Evolutionary conservation across 1,139 yeast genomes (phyloP), one percentile per base, ranked within the genome.

Genomic region (Lodderomyces oxycetoniae): DNA sequence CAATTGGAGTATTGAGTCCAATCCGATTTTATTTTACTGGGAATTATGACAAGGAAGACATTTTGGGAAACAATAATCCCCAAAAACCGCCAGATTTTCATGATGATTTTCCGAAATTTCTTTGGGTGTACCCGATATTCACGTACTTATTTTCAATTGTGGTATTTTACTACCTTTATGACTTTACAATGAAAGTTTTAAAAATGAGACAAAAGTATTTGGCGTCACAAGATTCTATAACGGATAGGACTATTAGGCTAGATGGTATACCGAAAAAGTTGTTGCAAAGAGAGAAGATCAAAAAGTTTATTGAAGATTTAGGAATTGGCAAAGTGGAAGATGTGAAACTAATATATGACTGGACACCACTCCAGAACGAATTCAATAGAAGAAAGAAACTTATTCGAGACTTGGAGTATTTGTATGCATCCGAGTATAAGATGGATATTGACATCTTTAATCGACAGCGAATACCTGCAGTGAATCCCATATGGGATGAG

Each of bases 171-270:
- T 70, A 77, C 46, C 56, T 89, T 37, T 70, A 79, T 46, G 64
- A 74, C 21, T 91, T 80, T 46, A 86, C 96, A 0, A 69, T 71
- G 40, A 65, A 71, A 38, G 87, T 91, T 26, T 81, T 89, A 19
- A 67, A 71, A 38, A 79, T 84, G 14, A 71, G 98, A 38, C 98
- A 91, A 53, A 67, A 71, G 44, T 85, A 85, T 52, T 63, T 91
- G 45, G 97, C 97, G 0, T 74, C 79, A 33, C 97, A 89, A 53
- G 83, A 85, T 53, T 82, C 96, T 5, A 75, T 91, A 36, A 88
- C 97, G 0, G 98, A 91, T 63, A 68, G 96, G 49, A 91, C 98
- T 0, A 84, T 91, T 36, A 66, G 93, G 39, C 58, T 91, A 17
- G 83, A 93, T 29, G 97, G 97, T 0, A 86, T 91, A n/a, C 83